Conservation (phyloP, 768 basidiomycete species). For the Tubosaeta sp. region DNA sequence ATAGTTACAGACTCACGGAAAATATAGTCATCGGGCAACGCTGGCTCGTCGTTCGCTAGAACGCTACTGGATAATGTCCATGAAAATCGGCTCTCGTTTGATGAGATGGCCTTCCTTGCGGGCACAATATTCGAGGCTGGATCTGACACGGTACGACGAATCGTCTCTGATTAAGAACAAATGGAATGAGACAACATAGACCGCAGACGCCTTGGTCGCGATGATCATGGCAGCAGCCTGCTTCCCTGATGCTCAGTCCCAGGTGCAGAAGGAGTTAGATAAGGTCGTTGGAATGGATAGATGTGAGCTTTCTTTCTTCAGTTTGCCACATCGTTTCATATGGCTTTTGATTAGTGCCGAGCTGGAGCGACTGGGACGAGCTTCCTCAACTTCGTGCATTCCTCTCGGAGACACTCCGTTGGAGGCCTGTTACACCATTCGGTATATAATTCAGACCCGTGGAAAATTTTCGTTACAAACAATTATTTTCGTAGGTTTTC, state of each 20-base stretch:
- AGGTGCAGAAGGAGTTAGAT: neutral
- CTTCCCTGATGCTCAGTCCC: no score
- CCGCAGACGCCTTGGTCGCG: neutral
- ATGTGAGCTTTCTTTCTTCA: neutral
- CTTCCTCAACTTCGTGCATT: conserved; percentile 38
- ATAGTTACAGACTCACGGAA: neutral
- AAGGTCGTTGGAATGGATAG: conserved; percentile 22
- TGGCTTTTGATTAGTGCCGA: conserved; percentile 27
- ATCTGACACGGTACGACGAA: neutral
- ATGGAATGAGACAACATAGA: neutral
- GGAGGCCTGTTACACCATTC: conserved; percentile 32
- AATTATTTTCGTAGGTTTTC: conserved; percentile 33
- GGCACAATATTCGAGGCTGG: neutral
- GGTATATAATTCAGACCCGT: conserved; percentile 11
- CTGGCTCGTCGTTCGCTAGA: neutral
- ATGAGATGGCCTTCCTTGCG: neutral
- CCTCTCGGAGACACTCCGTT: conserved; percentile 34
- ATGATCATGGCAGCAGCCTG: conserved; percentile 21
- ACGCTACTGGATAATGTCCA: neutral
- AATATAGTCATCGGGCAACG: neutral
- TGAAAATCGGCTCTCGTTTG: neutral
- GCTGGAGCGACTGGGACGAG: conserved; percentile 29
- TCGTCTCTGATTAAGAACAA: neutral
- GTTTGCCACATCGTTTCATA: neutral
- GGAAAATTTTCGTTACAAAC: no score